These are phyloP conservation scores for Marchantia polymorpha DNA, from an alignment of 225 moss, liverwort and hornwort genomes.

Conservation along the genomic window DNA sequence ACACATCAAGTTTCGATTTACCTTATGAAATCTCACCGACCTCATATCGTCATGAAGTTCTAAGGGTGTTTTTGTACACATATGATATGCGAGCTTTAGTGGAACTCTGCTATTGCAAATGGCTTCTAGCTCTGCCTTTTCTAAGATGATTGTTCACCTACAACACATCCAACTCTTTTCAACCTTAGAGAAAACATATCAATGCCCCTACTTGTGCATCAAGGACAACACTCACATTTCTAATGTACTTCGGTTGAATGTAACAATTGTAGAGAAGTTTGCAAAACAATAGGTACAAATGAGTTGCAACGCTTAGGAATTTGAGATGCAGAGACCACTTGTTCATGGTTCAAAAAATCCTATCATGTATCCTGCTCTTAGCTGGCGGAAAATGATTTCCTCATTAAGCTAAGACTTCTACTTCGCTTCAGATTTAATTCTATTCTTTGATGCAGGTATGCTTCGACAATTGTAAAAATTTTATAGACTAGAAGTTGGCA, in stretches of 20 bases:
- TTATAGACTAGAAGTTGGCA: not conserved
- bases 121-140: too few species aligned
- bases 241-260: slow-evolving; percentile 70
- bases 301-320: not conserved
- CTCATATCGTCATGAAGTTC: too few species aligned
- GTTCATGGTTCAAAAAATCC: not conserved
- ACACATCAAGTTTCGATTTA: too few species aligned
- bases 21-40: too few species aligned
- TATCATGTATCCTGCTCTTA: not conserved
- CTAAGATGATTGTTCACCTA: too few species aligned
- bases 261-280: slow-evolving; percentile 52
- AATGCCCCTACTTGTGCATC: slow-evolving; percentile 67
- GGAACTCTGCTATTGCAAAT: too few species aligned
- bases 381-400: not conserved
- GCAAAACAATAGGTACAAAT: slow-evolving; percentile 43
- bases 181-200: slow-evolving; percentile 43
- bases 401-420: not conserved
- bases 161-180: slow-evolving; percentile 51
- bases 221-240: slow-evolving; percentile 68
- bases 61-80: too few species aligned
- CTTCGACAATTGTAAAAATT: not conserved
- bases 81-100: too few species aligned
- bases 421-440: not conserved
- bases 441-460: not conserved
- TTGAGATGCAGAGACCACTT: too few species aligned